phyloP scores from a whole-genome alignment of 495 filamentous ascomycete species.

The Penicillium atrosanguineum region DNA sequence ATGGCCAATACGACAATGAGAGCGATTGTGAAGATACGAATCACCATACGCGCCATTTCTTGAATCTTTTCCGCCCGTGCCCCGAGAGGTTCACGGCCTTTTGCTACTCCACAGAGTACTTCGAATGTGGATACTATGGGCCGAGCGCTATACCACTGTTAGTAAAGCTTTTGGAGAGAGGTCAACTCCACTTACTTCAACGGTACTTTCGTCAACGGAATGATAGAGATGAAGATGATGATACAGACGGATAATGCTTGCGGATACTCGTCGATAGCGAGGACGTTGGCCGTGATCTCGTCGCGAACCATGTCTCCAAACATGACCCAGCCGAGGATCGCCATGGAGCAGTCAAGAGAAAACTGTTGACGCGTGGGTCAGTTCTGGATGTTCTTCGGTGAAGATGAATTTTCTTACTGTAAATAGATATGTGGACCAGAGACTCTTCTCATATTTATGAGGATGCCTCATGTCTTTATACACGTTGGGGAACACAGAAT shows the following conservation, averaged over 20 bases:
- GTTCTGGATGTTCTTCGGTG: not conserved
- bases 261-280: slow-evolving; percentile 72
- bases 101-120: slow-evolving; percentile 69
- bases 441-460: slow-evolving; percentile 71
- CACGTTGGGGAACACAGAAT: slow-evolving; percentile 94
- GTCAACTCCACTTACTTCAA: slow-evolving; percentile 60
- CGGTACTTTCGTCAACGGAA: slow-evolving; percentile 92
- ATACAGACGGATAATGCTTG: slow-evolving; percentile 70
- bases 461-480: slow-evolving; percentile 98
- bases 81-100: slow-evolving; percentile 28
- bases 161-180: not conserved
- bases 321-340: slow-evolving; percentile 84
- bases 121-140: slow-evolving; percentile 86
- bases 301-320: slow-evolving; percentile 83
- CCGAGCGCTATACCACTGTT: slow-evolving; percentile 54
- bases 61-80: slow-evolving; percentile 52
- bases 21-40: slow-evolving; percentile 59
- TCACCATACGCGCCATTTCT: slow-evolving; percentile 52
- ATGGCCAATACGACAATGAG: slow-evolving; percentile 70
- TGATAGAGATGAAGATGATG: slow-evolving; percentile 82
- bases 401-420: slow-evolving; percentile 57
- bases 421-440: slow-evolving; percentile 84
- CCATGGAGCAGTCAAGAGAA: slow-evolving; percentile 74
- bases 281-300: slow-evolving; percentile 87
- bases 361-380: slow-evolving; percentile 49